phyloP scores from a whole-genome alignment of 148 eudicot species.

The Vaccinium corymbosum region DNA sequence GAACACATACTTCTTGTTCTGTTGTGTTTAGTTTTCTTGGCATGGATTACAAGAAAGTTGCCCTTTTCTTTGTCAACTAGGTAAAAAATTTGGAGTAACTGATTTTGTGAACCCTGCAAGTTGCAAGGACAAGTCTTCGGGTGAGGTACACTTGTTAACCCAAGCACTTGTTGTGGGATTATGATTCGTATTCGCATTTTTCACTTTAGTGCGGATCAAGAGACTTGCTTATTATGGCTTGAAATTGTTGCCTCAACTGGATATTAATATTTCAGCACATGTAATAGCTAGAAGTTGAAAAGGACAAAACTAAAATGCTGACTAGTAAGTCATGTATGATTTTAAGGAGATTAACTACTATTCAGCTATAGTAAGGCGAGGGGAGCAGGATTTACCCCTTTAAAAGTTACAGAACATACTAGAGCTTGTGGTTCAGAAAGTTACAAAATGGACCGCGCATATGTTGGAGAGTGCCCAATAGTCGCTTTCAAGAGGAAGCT shows the following conservation, averaged over 20 bases:
- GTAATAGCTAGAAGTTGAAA: not conserved
- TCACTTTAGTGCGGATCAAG: not conserved
- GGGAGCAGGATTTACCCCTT: not conserved
- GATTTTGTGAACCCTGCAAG: conserved; percentile 59
- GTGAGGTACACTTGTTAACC: conserved; percentile 49
- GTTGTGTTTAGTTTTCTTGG: not conserved
- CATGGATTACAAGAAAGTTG: not conserved
- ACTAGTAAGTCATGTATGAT: not conserved
- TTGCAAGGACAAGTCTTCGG: conserved; percentile 44
- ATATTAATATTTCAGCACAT: not conserved
- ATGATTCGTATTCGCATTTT: not conserved
- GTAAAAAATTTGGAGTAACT: conserved; percentile 74
- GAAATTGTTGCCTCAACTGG: conserved; percentile 2
- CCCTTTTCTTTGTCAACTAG: conserved; percentile 28
- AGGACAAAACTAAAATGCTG: not conserved
- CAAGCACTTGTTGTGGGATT: not conserved
- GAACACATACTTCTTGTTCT: not conserved
- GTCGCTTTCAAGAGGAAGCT: not conserved
- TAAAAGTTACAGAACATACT: not conserved
- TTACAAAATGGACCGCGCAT: not conserved
- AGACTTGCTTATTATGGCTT: not conserved
- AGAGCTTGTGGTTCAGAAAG: not conserved
- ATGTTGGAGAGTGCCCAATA: not conserved
- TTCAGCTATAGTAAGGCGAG: not conserved
- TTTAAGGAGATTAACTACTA: not conserved